These are phyloP conservation scores for Penicillium polonicum DNA, from an alignment of 2,329 filamentous ascomycete species.

Conservation along the genomic window DNA sequence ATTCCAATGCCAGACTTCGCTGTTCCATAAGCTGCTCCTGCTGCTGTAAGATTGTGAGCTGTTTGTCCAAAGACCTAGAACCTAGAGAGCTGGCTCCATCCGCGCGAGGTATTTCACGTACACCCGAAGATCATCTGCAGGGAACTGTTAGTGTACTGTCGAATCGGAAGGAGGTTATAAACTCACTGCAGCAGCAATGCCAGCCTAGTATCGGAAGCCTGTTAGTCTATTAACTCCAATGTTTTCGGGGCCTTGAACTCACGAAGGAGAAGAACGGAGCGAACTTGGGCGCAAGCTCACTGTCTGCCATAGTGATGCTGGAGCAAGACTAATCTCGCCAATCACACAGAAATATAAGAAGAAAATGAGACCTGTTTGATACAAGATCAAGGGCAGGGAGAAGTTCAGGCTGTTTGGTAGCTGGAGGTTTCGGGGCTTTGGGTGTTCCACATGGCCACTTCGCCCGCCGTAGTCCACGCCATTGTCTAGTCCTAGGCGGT, in stretches of 20 bases:
- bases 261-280: conserved; percentile 69
- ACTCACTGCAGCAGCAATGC: conserved; percentile 51
- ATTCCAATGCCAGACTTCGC: conserved; percentile 69
- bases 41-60: conserved; percentile 47
- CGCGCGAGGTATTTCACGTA: conserved; percentile 35
- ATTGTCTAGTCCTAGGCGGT: conserved; percentile 13
- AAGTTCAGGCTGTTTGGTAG: conserved; percentile 7
- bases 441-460: conserved; percentile 25
- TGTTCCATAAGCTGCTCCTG: conserved; percentile 66
- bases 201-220: conserved; percentile 38
- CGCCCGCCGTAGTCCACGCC: conserved; percentile 23
- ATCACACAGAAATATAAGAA: neutral
- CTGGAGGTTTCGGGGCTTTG: conserved; percentile 11
- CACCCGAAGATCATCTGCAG: conserved; percentile 53
- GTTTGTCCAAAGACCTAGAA: conserved; percentile 6
- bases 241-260: conserved; percentile 32
- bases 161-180: neutral
- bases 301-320: conserved; percentile 44
- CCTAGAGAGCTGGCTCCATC: neutral
- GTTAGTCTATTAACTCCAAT: conserved; percentile 26
- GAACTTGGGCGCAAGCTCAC: conserved; percentile 60
- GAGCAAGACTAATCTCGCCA: neutral
- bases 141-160: conserved; percentile 26
- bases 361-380: conserved; percentile 6
- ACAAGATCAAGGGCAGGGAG: conserved; percentile 7